Evolutionary conservation across 2,329 filamentous ascomycete species (phyloP).

Genomic region (Pseudocercospora fijiensis): DNA sequence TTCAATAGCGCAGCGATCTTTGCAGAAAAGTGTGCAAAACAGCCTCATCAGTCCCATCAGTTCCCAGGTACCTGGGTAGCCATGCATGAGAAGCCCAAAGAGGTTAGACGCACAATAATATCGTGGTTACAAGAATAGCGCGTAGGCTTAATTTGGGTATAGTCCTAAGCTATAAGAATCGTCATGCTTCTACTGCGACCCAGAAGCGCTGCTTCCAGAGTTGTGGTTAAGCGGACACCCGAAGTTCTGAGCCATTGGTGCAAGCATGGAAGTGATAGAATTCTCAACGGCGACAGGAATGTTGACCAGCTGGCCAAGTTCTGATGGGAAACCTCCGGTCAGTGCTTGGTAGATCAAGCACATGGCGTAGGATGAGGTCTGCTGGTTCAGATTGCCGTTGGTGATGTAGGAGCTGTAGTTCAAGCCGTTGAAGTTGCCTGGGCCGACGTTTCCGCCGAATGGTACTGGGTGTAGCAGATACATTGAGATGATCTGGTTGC

Average conservation of each 20-base stretch:
- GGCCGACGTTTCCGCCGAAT: conserved; percentile 40
- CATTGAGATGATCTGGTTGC: conserved; percentile 41
- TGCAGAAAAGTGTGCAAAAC: too few species aligned
- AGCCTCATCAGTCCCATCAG: too few species aligned
- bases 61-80: too few species aligned
- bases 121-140: conserved; percentile 10
- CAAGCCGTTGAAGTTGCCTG: conserved; percentile 16
- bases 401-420: conserved; percentile 40
- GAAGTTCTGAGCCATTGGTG: conserved; percentile 18
- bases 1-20: too few species aligned
- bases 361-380: conserved; percentile 30
- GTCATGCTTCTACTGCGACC: background rate
- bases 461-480: conserved; percentile 45
- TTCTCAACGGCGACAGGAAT: conserved; percentile 13
- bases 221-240: conserved; percentile 23
- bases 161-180: background rate
- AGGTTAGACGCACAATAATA: conserved; percentile 18
- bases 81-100: conserved; percentile 38
- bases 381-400: conserved; percentile 40
- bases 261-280: conserved; percentile 11
- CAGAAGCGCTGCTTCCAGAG: conserved; percentile 13
- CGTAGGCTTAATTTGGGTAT: background rate
- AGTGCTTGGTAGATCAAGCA: conserved; percentile 47
- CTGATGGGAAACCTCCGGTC: conserved; percentile 14
- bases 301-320: conserved; percentile 21